Evolutionary conservation across 768 basidiomycete species (phyloP).

Genomic region (Mycena polygramma): DNA sequence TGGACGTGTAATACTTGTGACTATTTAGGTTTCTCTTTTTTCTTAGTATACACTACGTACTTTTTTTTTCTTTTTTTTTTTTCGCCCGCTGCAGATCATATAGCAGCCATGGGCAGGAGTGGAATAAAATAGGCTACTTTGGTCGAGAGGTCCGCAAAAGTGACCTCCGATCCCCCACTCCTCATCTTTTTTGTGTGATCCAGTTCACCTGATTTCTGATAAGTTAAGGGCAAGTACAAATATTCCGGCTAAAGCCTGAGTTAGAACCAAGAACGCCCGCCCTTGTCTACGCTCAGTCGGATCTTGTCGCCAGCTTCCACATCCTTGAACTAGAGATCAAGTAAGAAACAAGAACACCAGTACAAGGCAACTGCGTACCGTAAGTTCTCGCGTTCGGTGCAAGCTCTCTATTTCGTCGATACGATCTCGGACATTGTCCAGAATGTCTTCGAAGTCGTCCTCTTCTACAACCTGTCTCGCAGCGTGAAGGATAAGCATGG

Average conservation of each 20-base stretch:
- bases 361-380: conserved; percentile 53
- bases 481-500: conserved; percentile 79
- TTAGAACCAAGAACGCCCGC: conserved; percentile 48
- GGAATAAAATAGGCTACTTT: conserved; percentile 32
- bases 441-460: conserved; percentile 83
- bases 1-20: conserved; percentile 33
- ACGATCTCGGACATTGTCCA: conserved; percentile 79
- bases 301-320: conserved; percentile 62
- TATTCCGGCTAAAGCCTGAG: too few relatives aligned
- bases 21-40: conserved; percentile 20
- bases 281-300: conserved; percentile 70
- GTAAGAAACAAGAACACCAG: conserved; percentile 29
- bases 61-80: conserved; percentile 23
- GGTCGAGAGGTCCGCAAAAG: conserved; percentile 32
- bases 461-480: conserved; percentile 78
- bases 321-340: conserved; percentile 60
- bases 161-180: conserved; percentile 26
- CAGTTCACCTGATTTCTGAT: neutral
- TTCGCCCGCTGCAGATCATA: conserved; percentile 33
- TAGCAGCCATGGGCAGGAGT: conserved; percentile 20
- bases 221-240: too few relatives aligned
- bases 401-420: conserved; percentile 91
- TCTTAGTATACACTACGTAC: conserved; percentile 19
- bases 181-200: conserved; percentile 3
- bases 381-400: conserved; percentile 82